phyloP scores from a whole-genome alignment of 495 filamentous ascomycete species.

The Pyronema domesticum region DNA sequence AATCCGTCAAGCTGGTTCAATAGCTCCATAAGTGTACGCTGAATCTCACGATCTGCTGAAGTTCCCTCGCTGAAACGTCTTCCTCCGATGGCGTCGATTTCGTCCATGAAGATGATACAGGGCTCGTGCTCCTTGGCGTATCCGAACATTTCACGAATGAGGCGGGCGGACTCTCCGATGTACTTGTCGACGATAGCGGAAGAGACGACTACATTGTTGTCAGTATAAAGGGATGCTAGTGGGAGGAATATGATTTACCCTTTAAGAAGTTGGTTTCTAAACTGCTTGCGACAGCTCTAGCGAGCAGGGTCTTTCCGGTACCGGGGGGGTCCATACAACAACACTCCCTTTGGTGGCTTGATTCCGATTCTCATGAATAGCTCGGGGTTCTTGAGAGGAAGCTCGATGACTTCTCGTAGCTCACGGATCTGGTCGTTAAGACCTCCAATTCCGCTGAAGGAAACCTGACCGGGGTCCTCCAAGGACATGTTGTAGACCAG shows the following conservation, averaged over 20 bases:
- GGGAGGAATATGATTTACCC: constrained; percentile 35
- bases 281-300: constrained; percentile 88
- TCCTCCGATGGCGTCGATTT: constrained; percentile 98
- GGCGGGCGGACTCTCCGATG: constrained; percentile 90
- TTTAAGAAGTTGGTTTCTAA: constrained; percentile 98
- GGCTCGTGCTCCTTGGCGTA: constrained; percentile 99
- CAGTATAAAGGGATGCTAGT: constrained; percentile 3
- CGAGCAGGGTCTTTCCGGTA: constrained; percentile 91
- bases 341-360: constrained; percentile 94
- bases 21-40: constrained; percentile 96
- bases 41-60: constrained; percentile 94
- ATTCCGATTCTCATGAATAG: constrained; percentile 94
- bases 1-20: constrained; percentile 98
- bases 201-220: constrained; percentile 54
- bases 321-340: constrained; percentile 94
- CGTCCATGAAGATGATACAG: constrained; percentile 99
- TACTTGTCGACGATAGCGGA: constrained; percentile 99
- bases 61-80: constrained; percentile 97
- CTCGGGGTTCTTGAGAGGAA: constrained; percentile 97
- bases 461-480: constrained; percentile 93
- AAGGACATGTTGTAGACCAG: constrained; percentile 99
- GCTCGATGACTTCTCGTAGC: constrained; percentile 90
- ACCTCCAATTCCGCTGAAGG: constrained; percentile 96
- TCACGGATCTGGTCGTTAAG: constrained; percentile 98
- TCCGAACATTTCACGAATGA: constrained; percentile 99